Evolutionary conservation across 495 filamentous ascomycete genomes (phyloP).

Genomic region (Hypomontagnella submonticulosa): DNA sequence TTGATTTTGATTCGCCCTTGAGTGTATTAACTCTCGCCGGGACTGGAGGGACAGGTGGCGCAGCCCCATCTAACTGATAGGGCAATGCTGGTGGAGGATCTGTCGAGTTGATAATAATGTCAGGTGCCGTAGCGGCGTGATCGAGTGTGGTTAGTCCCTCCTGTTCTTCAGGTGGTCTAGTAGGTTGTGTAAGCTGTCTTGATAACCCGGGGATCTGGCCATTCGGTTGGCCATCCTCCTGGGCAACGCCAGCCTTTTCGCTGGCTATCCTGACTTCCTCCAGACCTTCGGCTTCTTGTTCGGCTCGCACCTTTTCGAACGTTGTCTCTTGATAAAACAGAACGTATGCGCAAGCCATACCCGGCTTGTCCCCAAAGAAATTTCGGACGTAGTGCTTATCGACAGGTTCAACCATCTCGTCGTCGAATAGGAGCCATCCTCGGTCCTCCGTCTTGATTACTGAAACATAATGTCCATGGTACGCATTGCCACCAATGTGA

Average conservation of each 20-base stretch:
- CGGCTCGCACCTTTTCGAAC: conserved; percentile 81
- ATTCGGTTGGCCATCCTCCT: conserved; percentile 57
- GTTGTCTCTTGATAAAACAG: conserved; percentile 98
- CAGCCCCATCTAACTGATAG: conserved; percentile 45
- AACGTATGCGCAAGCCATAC: conserved; percentile 94
- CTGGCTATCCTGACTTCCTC: conserved; percentile 69
- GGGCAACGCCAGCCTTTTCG: conserved; percentile 64
- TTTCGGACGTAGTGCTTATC: conserved; percentile 97
- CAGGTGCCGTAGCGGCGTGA: conserved; percentile 71
- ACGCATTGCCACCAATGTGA: conserved; percentile 97
- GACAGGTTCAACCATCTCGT: conserved; percentile 98
- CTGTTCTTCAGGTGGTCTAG: conserved; percentile 58
- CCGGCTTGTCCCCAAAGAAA: conserved; percentile 94
- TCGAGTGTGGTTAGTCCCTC: conserved; percentile 65
- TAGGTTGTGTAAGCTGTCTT: conserved; percentile 55
- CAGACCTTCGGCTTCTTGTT: conserved; percentile 83
- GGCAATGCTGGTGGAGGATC: conserved; percentile 47
- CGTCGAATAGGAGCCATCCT: conserved; percentile 96
- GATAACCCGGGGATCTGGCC: conserved; percentile 48
- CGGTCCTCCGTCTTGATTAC: conserved; percentile 97
- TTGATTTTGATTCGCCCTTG: conserved; percentile 58
- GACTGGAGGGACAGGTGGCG: conserved; percentile 45
- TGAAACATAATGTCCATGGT: conserved; percentile 96
- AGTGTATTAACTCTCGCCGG: conserved; percentile 46
- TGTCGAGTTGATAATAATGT: conserved; percentile 45